Percentiles rank a stretch among this genome's conserved stretches.
These are phyloP conservation scores for Fusarium euwallaceae DNA, from an alignment of 2,329 filamentous ascomycete species.

Conservation along the genomic window DNA sequence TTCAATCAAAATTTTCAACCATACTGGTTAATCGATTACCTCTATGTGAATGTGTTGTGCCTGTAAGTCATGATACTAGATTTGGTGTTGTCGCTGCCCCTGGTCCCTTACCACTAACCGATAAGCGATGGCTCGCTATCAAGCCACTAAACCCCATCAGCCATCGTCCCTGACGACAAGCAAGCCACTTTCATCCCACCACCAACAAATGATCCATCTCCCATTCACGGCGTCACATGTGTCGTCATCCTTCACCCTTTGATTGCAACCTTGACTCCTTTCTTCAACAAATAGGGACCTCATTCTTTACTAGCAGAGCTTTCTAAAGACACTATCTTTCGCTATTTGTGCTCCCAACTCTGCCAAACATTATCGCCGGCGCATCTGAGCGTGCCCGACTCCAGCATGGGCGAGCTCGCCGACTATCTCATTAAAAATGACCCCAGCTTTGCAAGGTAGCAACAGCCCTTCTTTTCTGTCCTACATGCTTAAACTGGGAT, in stretches of 20 bases:
- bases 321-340: neutral
- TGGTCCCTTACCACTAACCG: neutral
- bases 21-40: neutral
- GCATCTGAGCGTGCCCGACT: conserved; percentile 5
- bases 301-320: neutral
- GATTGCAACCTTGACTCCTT: neutral
- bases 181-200: conserved; percentile 16
- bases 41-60: neutral
- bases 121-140: conserved; percentile 1
- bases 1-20: neutral
- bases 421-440: conserved; percentile 74
- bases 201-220: neutral
- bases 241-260: conserved; percentile 32
- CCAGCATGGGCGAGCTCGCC: conserved; percentile 75
- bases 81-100: neutral
- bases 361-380: neutral
- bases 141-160: conserved; percentile 12
- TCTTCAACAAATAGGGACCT: neutral
- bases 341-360: neutral
- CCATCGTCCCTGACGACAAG: conserved; percentile 14
- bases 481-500: neutral
- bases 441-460: conserved; percentile 70
- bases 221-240: conserved; percentile 28
- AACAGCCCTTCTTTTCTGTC: neutral
- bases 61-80: neutral